Evolutionary conservation across 2,329 filamentous ascomycete genomes (phyloP), one percentile per base, ranked within the genome.

Genomic region (Ceratocystis alfenasii): DNA sequence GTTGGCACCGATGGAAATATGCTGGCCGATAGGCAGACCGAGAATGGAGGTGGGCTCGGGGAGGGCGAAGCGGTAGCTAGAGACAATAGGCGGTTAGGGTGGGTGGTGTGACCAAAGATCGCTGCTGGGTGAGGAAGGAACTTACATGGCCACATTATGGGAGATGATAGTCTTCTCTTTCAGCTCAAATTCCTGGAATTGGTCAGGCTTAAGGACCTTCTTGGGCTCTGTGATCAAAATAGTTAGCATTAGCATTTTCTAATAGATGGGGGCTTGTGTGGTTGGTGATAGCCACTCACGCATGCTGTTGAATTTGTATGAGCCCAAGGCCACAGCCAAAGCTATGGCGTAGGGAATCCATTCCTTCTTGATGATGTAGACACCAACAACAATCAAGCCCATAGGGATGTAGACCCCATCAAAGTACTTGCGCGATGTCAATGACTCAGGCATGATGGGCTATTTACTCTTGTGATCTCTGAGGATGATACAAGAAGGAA

Each of bases 1-100:
- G 66, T 83, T 84, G 66, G 91, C 93, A 71, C 88, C 90, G 74
- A 99, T 90, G 69, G 93, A 96, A 78, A 99, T 96, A 81, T 99
- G 94, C 80, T 99, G 94, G 74, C 94, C 94, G 79, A 97, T 97
- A 70, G 94, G 93, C 55, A 97, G 88, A 73, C 94, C 94, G 73
- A 97, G 89, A 75, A 96, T 90, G 71, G 89, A 84, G 72, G 80
- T 87, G 50, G 86, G 79, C 63, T 81, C 81, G 66, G 92, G 92
- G 50, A 99, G 89, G 70, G 83, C 82, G 80, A 97, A 96, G 73
- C 94, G 91, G 82, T 97, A 99, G 79, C 87, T 90, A 68, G 66
- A 17, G 8, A 44, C 46, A 44, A 45, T 48, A 65, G 55, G 28
- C 17, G 17, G 30, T 59, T 17, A 59, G 17, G 12, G 28, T 2